A percentile compares a stretch with the other conserved stretches of the same genome.
Conservation (phyloP, 176 grass and related monocot genomes). For the Eleusine indica region DNA sequence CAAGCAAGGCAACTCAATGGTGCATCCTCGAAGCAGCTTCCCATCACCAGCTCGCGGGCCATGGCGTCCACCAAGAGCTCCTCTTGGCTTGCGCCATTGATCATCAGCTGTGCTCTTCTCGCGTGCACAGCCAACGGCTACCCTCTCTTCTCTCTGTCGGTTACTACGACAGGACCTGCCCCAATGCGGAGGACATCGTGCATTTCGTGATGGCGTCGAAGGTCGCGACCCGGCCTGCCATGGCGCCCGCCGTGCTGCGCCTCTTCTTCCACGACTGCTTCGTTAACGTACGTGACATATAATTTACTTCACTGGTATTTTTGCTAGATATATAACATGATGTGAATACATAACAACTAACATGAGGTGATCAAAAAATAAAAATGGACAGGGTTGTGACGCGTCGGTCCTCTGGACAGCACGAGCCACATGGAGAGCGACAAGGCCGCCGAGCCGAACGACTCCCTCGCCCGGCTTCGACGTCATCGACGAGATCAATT, state of each 20-base stretch:
- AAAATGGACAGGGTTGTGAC: no score
- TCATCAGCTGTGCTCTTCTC: not conserved
- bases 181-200: conserved; percentile 37
- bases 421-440: conserved; percentile 20
- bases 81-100: not conserved
- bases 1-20: no score
- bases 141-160: conserved; percentile 12
- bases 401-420: no score
- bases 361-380: no score
- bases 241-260: conserved; percentile 66
- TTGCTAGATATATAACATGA: no score
- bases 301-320: not conserved
- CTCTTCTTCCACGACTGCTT: conserved; percentile 92
- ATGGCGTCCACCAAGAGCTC: not conserved
- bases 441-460: conserved; percentile 50
- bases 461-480: conserved; percentile 45
- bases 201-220: conserved; percentile 42
- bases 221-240: conserved; percentile 34
- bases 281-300: conserved; percentile 27
- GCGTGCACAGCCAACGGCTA: not conserved
- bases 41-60: not conserved
- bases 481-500: conserved; percentile 67
- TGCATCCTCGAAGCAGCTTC: not conserved
- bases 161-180: conserved; percentile 66
- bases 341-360: no score